Evolutionary conservation across 1,284 basidiomycete genomes (phyloP), one percentile per base, ranked within the genome.

Genomic region (Tylopilus orsonianus): DNA sequence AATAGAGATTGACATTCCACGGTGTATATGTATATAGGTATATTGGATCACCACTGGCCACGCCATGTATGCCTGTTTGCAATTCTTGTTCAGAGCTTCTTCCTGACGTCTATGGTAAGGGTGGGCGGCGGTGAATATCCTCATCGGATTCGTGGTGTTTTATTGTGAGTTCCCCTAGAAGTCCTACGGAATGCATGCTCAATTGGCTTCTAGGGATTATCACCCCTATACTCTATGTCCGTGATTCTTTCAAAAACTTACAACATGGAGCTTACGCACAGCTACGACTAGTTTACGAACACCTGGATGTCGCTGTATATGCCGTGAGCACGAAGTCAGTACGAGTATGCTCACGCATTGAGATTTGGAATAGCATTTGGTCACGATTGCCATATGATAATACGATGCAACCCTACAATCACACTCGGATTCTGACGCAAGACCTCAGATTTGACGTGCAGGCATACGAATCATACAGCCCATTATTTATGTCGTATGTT

Each of bases 401-500:
- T 48, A 71, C 64, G 45, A 80, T 79, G 22, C 36, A 59, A 2
- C 49, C 67, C 2, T 92, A 90, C 74, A 74, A 90, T 48, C 75
- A 86, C 6, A 66, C 69, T 0, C 65, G 70, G 1, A 79, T 91
- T 30, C 62, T 90, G 29, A 77, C 65, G 6, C 51, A 69, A 0
- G 70, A 79, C 6, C 50, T 67, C 8, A 71, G 71, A 5, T 74
- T 90, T 50, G 75, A 89, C 60, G 20, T 64, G 42, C 56, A 60
- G 0, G 81, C 77, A 1, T 91, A 89, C 66, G 56, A 73, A 32
- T 65, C 56, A 0, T 92, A 92, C 59, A 88, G 84, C 43, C 87
- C 84, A 0, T 67, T 89, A 2, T 90, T 79, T 66, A 69, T 91
- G 33, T 77, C 85, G 5, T 65, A 50, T 10, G 67, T 44, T 4